phyloP scores from a whole-genome alignment of 2,329 filamentous ascomycete species.

The Xylaria sp. region DNA sequence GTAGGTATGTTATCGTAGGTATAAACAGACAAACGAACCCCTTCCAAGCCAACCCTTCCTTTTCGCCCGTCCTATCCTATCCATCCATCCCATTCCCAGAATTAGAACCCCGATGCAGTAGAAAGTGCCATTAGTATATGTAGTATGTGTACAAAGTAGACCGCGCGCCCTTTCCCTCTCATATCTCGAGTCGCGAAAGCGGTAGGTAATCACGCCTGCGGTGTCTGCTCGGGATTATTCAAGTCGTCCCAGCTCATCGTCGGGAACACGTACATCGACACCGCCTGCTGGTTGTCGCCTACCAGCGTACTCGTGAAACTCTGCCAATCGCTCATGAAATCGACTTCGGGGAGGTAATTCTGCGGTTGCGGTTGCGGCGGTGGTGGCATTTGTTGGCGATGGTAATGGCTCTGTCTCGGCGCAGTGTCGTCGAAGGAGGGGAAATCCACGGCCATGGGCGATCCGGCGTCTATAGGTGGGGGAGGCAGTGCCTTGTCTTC shows the following conservation, averaged over 20 bases:
- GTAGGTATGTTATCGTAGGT: no score
- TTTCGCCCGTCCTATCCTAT: no score
- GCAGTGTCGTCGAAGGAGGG: constrained; percentile 12
- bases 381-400: neutral
- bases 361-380: constrained; percentile 6
- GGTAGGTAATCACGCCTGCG: neutral
- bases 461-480: constrained; percentile 26
- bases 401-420: neutral
- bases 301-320: constrained; percentile 29
- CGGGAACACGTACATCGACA: constrained; percentile 21
- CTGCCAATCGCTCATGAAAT: constrained; percentile 27
- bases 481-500: constrained; percentile 29
- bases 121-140: no score
- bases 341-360: constrained; percentile 23
- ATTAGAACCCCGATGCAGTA: no score
- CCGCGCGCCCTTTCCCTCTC: no score
- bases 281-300: constrained; percentile 9
- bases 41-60: no score
- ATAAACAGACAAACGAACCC: no score
- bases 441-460: constrained; percentile 28
- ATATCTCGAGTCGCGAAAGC: no score
- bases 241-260: constrained; percentile 26
- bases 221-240: constrained; percentile 17
- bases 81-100: no score
- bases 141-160: no score